Base-by-base conservation (phyloP, 352 stramenopile species). In the Globisporangium megalacanthum region DNA sequence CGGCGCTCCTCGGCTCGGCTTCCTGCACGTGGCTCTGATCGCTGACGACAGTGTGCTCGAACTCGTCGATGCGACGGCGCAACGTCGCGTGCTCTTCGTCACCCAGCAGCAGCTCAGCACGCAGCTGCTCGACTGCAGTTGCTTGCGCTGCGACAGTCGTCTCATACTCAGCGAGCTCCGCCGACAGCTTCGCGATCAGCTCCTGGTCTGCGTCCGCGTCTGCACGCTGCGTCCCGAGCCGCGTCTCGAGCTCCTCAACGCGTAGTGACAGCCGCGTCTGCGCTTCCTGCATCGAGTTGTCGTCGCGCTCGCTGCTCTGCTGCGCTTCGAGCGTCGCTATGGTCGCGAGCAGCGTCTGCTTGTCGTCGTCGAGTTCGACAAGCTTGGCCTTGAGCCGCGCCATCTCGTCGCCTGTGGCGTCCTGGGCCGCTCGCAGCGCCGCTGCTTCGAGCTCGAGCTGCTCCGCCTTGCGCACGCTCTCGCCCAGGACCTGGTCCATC, bases 371-470 rank as follows among this genome's bases (percentile, higher is more conserved):
- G 41, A 65, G 50, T 20, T 72, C 64, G 25, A 61, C 60, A 25
- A 68, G 61, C 51, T 56, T 67, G 31, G 51, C 47, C 33, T 51
- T 45, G 48, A 74, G 53, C 4, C 64, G 55, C 33, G 73, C 64
- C 25, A 69, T 67, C 49, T 29, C 25, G 25, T 29, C 25, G 25
- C 25, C 65, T 39, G 71, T 49, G 19, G 69, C 70, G 7, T 55
- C 64, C 20, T 69, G 61, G 56, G 68, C 52, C 66, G 73, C 53
- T 57, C 77, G 64, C 69, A 84, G 36, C 49, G 80, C 60, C 20
- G 73, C 65, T 10, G 77, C 19, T 52, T 82, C 75, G 13, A 62
- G 61, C 60, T 85, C 72, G 20, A 87, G 56, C 0, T 20, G 56
- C 6, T 62, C 39, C 22, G 64, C 60, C 22, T 70, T 61, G 20